These are phyloP conservation scores for Fusarium nematophilum DNA, from an alignment of 2,329 filamentous ascomycete genomes.

Conservation along the genomic window DNA sequence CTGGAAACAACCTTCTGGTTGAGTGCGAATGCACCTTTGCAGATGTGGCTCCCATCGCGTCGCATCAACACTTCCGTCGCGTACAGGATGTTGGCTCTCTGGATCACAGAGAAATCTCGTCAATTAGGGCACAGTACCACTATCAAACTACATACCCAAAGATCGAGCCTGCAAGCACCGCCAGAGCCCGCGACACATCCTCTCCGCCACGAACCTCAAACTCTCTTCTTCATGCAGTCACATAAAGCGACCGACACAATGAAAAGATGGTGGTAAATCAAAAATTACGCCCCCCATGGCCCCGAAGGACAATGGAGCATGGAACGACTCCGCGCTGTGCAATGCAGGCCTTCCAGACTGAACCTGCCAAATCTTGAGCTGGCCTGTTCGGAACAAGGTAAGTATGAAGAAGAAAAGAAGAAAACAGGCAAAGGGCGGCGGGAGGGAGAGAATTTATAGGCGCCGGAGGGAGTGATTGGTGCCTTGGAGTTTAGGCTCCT, in stretches of 20 bases:
- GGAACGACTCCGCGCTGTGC: constrained; percentile 64
- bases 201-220: no score
- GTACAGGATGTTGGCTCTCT: no score
- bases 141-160: no score
- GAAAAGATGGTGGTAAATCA: constrained; percentile 60
- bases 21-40: no score
- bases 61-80: no score
- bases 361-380: constrained; percentile 58
- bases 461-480: not conserved
- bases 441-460: constrained; percentile 48
- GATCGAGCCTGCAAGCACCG: no score
- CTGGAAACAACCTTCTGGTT: no score
- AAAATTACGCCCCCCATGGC: constrained; percentile 67
- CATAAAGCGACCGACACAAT: constrained; percentile 55
- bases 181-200: no score
- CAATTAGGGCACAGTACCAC: no score
- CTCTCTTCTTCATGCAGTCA: constrained; percentile 59
- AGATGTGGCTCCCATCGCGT: no score
- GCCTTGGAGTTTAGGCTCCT: constrained; percentile 28
- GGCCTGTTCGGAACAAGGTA: constrained; percentile 61
- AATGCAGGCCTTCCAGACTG: constrained; percentile 65
- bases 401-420: constrained; percentile 62
- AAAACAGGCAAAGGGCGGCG: constrained; percentile 31
- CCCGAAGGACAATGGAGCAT: constrained; percentile 65
- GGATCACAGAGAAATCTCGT: no score